Conservation (phyloP, 176 grass and related monocot species). For the Pharus latifolius region DNA sequence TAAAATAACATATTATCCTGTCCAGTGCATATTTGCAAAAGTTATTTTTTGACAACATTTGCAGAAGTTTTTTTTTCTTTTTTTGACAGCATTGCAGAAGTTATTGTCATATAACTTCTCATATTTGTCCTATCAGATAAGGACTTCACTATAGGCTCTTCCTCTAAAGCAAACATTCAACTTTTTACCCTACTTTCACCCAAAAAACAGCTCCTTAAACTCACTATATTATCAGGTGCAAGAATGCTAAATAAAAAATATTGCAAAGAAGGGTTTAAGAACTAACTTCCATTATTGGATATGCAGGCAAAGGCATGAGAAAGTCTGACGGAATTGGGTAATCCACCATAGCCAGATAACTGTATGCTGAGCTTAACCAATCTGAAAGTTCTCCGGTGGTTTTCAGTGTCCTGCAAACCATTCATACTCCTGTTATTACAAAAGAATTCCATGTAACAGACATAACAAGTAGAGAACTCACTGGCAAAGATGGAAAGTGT, state of each 20-base stretch:
- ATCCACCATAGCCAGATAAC: slow-evolving; percentile 94
- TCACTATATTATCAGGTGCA: too few relatives aligned
- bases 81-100: too few relatives aligned
- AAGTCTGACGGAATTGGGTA: slow-evolving; percentile 81
- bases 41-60: too few relatives aligned
- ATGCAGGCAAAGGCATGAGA: slow-evolving; percentile 85
- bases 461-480: neutral
- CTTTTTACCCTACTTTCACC: too few relatives aligned
- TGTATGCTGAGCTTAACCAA: slow-evolving; percentile 87
- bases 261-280: neutral
- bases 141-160: too few relatives aligned
- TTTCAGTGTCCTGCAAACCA: slow-evolving; percentile 50
- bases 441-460: neutral
- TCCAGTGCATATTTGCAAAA: too few relatives aligned
- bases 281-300: slow-evolving; percentile 93
- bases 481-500: slow-evolving; percentile 78
- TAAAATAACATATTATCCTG: too few relatives aligned
- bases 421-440: neutral
- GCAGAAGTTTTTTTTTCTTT: too few relatives aligned
- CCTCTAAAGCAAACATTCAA: too few relatives aligned
- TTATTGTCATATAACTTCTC: too few relatives aligned
- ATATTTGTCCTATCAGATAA: too few relatives aligned
- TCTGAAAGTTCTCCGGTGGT: slow-evolving; percentile 53
- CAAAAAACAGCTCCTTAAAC: too few relatives aligned
- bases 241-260: neutral